Base-by-base conservation (phyloP, 371 early-diverging fungal species). In the Neoconidiobolus thromboides region DNA sequence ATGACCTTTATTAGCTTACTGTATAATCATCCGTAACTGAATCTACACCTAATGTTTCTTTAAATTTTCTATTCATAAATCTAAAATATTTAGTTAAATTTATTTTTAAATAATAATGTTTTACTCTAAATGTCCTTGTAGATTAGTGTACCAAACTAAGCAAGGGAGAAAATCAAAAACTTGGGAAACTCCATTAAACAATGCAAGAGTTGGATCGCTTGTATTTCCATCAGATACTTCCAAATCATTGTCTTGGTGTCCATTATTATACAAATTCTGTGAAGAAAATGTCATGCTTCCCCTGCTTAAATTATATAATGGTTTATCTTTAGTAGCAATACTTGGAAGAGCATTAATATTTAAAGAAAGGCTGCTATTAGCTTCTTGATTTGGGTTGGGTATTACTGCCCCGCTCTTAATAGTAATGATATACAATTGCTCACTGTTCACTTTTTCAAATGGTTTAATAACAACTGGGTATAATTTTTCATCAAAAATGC, bases 21-120 rank as follows among this genome's bases (percentile, higher is more conserved):
- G 44, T 2, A 43, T 43, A 57, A 44, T 44, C 44, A 43, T 57
- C 57, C n/a, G 41, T 42, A 4, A 57, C 3, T 26, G 41, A 44
- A 43, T 57, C 57, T 15, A 57, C 26, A 0, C 57, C 57, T 12
- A 57, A 15, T n/a, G 44, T 44, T 26, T 57, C 57, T 26, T 57
- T 57, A 44, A 43, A 57, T 26, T 14, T 41, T 36, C 36, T 57
- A 15, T 57, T 57, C 57, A 57, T 57, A 14, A 43, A 57, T 44
- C 57, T 57, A 14, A 41, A 43, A 14, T 6, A 36, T 41, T 38
- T 38, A 39, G 4, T 10, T 37, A 14, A 54, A 12, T 41, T 38
- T 2, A 37, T 38, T 9, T 36, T 36, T 9, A 36, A 36, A 14
- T 14, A 36, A 4, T 43, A 10, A 15, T n/a, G 14, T 5, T 14